Evolutionary conservation across 2,329 filamentous ascomycete species (phyloP).

Genomic region (Talaromyces sp.): DNA sequence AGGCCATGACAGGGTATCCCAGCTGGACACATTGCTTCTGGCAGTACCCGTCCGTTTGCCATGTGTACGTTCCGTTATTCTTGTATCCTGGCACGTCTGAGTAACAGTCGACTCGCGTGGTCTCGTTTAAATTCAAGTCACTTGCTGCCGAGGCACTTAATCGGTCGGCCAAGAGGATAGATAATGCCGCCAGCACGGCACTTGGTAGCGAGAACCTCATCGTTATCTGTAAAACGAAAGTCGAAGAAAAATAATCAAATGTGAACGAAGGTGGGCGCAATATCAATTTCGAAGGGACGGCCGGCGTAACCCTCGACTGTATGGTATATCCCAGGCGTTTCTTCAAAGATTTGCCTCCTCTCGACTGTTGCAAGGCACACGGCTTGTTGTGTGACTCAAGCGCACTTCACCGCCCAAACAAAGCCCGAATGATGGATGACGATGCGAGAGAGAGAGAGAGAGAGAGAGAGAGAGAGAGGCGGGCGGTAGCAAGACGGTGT

Average conservation of each 20-base stretch:
- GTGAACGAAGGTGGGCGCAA: neutral
- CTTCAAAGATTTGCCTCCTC: neutral
- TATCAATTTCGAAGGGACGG: slow-evolving; percentile 25
- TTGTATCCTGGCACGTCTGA: slow-evolving; percentile 31
- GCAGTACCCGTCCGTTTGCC: slow-evolving; percentile 54
- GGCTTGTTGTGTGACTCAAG: neutral
- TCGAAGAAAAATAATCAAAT: slow-evolving; percentile 4
- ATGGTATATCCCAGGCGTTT: slow-evolving; percentile 8
- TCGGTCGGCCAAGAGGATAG: neutral
- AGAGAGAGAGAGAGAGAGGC: slow-evolving; percentile 8
- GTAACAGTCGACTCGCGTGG: slow-evolving; percentile 9
- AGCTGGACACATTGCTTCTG: slow-evolving; percentile 46
- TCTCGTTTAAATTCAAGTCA: slow-evolving; percentile 5
- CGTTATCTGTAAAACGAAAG: neutral
- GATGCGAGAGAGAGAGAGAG: slow-evolving; percentile 9
- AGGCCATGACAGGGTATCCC: slow-evolving; percentile 57
- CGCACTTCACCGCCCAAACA: neutral
- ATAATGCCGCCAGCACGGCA: slow-evolving; percentile 5
- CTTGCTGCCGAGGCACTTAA: neutral
- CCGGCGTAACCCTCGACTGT: slow-evolving; percentile 33
- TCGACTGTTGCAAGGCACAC: neutral
- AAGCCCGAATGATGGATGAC: neutral
- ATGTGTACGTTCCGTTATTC: slow-evolving; percentile 47
- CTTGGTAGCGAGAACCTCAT: slow-evolving; percentile 3
- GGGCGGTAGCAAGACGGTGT: slow-evolving; percentile 13